Conservation (phyloP, 495 filamentous ascomycete genomes). For the Podospora anserina region DNA sequence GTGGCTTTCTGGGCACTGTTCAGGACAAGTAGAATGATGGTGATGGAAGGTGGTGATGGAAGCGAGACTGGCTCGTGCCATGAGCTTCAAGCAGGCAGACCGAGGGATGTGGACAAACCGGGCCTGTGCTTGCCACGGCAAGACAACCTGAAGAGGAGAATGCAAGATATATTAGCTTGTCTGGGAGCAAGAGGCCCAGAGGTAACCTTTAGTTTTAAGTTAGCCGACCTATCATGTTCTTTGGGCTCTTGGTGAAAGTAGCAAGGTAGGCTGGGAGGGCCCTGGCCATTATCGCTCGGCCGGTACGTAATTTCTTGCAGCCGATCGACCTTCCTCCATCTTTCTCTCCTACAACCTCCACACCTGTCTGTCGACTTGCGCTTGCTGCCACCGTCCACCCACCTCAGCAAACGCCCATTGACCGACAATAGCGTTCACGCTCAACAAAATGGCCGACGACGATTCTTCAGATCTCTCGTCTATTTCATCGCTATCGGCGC, state of each 20-base stretch:
- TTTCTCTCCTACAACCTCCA: constrained; percentile 27
- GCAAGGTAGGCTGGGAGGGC: constrained; percentile 22
- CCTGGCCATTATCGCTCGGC: constrained; percentile 26
- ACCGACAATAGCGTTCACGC: constrained; percentile 15
- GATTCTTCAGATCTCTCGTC: constrained; percentile 56
- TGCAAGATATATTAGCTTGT: constrained; percentile 12
- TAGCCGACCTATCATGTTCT: constrained; percentile 31
- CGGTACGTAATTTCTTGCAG: constrained; percentile 39
- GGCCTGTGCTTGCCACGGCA: constrained; percentile 6
- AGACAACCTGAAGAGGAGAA: constrained; percentile 11
- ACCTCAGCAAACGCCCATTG: constrained; percentile 13
- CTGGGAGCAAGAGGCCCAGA: constrained; percentile 1
- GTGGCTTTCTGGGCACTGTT: background rate
- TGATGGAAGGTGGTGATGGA: constrained; percentile 12
- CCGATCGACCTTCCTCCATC: constrained; percentile 30
- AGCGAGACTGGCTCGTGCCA: background rate
- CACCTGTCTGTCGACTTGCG: constrained; percentile 13
- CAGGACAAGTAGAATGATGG: constrained; percentile 8
- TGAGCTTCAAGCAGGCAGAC: background rate
- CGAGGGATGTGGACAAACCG: background rate
- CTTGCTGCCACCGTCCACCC: constrained; percentile 9
- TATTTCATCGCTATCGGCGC: constrained; percentile 50
- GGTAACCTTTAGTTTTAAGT: constrained; percentile 18
- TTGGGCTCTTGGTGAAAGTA: constrained; percentile 11
- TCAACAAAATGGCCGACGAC: constrained; percentile 47